Percentiles rank a stretch among this genome's conserved stretches.
Evolutionary conservation across 2,329 filamentous ascomycete species (phyloP).

Genomic region (Claviceps digitariae): DNA sequence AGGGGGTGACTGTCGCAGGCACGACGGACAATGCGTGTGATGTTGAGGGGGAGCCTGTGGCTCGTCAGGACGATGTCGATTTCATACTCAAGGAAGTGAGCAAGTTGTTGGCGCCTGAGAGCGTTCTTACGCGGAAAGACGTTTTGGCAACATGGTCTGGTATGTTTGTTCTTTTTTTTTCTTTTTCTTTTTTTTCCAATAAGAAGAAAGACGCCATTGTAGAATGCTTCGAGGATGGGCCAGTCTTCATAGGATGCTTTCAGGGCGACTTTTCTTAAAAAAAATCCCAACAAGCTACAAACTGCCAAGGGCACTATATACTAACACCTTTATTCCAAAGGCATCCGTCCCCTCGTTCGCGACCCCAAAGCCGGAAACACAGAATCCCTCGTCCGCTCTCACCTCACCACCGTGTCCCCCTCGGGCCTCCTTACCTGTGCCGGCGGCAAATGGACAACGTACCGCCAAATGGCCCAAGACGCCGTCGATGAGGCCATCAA

Average conservation of each 20-base stretch:
- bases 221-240: no score
- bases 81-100: conserved; percentile 72
- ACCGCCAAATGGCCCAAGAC: conserved; percentile 79
- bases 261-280: no score
- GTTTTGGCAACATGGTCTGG: conserved; percentile 74
- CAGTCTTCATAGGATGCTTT: no score
- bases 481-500: conserved; percentile 67
- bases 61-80: conserved; percentile 64
- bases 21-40: conserved; percentile 65
- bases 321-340: conserved; percentile 13
- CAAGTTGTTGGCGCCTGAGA: conserved; percentile 62
- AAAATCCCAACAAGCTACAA: no score
- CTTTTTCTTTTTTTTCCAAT: background rate
- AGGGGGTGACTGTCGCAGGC: conserved; percentile 73
- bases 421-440: conserved; percentile 69
- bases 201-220: no score
- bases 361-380: conserved; percentile 73
- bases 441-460: conserved; percentile 80
- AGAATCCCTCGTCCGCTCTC: conserved; percentile 70
- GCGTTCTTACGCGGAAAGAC: conserved; percentile 59
- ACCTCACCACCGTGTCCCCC: conserved; percentile 60
- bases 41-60: conserved; percentile 55
- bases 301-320: no score
- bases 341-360: conserved; percentile 64
- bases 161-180: conserved; percentile 19